Conservation (phyloP, 164 flowering plant species). For the Amborella trichopoda region DNA sequence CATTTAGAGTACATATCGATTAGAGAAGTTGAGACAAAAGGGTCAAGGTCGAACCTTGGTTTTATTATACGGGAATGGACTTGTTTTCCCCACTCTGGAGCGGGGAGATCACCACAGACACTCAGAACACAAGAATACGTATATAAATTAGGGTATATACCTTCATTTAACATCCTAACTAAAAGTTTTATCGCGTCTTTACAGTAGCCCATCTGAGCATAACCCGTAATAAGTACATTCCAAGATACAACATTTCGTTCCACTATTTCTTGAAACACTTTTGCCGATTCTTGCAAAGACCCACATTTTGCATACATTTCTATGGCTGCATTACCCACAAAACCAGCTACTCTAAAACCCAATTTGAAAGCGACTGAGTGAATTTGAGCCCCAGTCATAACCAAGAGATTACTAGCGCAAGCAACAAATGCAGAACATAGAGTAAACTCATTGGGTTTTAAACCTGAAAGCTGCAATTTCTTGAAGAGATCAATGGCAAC, state of each 20-base stretch:
- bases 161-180: constrained; percentile 14
- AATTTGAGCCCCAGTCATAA: constrained; percentile 26
- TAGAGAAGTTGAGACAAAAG: constrained; percentile 30
- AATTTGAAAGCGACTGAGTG: constrained; percentile 19
- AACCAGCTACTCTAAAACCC: constrained; percentile 10
- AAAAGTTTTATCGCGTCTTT: constrained; percentile 16
- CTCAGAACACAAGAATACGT: constrained; percentile 30
- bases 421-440: constrained; percentile 29
- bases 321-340: constrained; percentile 25
- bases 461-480: constrained; percentile 17
- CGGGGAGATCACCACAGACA: constrained; percentile 26
- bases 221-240: constrained; percentile 27
- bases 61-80: constrained; percentile 25
- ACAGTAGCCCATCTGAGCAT: constrained; percentile 12
- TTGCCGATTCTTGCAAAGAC: constrained; percentile 17
- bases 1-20: constrained; percentile 46
- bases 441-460: constrained; percentile 25
- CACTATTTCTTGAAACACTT: constrained; percentile 17
- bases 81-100: constrained; percentile 32
- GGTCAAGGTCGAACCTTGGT: constrained; percentile 20
- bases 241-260: constrained; percentile 23
- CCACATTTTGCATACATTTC: constrained; percentile 28
- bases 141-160: constrained; percentile 15
- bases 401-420: constrained; percentile 8
- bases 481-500: constrained; percentile 24